phyloP scores from a whole-genome alignment of 2,329 filamentous ascomycete genomes.

The Talaromyces sp. region DNA sequence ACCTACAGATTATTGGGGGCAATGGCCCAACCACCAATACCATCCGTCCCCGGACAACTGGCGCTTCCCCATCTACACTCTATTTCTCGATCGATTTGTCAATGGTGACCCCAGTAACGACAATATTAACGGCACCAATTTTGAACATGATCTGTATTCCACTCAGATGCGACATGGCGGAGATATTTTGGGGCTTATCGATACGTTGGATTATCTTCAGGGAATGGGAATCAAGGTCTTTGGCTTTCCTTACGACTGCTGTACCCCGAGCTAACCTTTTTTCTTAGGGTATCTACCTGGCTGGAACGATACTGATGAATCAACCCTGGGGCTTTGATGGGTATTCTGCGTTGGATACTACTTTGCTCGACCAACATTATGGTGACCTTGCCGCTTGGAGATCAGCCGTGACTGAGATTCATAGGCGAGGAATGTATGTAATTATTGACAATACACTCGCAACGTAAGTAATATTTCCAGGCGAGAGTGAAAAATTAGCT shows the following conservation, averaged over 20 bases:
- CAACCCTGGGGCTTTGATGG: slow-evolving; percentile 58
- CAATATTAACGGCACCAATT: slow-evolving; percentile 55
- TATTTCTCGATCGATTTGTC: slow-evolving; percentile 59
- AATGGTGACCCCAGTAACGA: slow-evolving; percentile 62
- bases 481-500: neutral
- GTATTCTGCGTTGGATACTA: slow-evolving; percentile 57
- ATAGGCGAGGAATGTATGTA: slow-evolving; percentile 58
- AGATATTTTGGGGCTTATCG: slow-evolving; percentile 52
- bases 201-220: slow-evolving; percentile 59
- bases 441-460: slow-evolving; percentile 61
- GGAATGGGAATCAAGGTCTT: slow-evolving; percentile 58
- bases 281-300: slow-evolving; percentile 53
- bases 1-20: slow-evolving; percentile 54
- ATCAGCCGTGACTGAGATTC: slow-evolving; percentile 53
- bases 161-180: slow-evolving; percentile 61
- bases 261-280: neutral
- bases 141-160: slow-evolving; percentile 55
- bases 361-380: slow-evolving; percentile 57
- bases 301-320: slow-evolving; percentile 60
- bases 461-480: slow-evolving; percentile 41
- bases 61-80: slow-evolving; percentile 61
- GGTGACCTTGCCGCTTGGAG: slow-evolving; percentile 56
- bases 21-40: slow-evolving; percentile 51
- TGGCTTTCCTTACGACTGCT: neutral
- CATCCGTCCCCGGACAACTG: slow-evolving; percentile 54